A percentile compares a stretch with the other conserved stretches of the same genome.
phyloP scores from a whole-genome alignment of 768 basidiomycete species.

The Lactarius sp. region DNA sequence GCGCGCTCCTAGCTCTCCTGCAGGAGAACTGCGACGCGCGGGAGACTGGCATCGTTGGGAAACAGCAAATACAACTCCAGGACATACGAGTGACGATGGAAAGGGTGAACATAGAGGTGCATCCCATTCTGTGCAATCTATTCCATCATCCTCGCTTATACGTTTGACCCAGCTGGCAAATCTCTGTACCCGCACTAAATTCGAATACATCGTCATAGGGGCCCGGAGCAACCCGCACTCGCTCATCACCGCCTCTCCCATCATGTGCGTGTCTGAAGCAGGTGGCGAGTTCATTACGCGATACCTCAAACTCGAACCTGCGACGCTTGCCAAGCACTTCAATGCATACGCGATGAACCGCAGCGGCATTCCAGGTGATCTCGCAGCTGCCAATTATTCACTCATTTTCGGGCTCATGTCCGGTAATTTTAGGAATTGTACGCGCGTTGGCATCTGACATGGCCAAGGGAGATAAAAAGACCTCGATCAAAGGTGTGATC shows the following conservation, averaged over 20 bases:
- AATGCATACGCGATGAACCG: not conserved
- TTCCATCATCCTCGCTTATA: not conserved
- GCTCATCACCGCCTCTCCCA: not conserved
- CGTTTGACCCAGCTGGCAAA: not conserved
- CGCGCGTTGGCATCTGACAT: not conserved
- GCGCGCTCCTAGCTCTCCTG: not conserved
- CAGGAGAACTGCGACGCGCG: not conserved
- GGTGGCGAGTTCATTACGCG: not conserved
- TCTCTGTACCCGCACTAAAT: not conserved
- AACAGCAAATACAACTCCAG: not conserved
- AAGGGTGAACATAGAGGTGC: not conserved
- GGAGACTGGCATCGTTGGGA: not conserved
- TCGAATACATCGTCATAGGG: not conserved
- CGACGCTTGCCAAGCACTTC: not conserved
- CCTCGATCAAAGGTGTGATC: not conserved
- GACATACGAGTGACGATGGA: not conserved
- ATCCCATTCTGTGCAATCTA: not conserved
- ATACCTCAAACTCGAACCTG: not conserved
- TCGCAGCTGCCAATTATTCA: not conserved
- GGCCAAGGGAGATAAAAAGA: not conserved
- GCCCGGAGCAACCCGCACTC: not conserved
- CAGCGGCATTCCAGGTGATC: not conserved
- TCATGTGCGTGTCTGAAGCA: not conserved
- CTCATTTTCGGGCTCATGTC: not conserved
- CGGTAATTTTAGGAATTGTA: not conserved